Percentiles rank a stretch among this genome's conserved stretches.
Evolutionary conservation across 345 rosid species (phyloP).

Genomic region (Trapa bicornis): DNA sequence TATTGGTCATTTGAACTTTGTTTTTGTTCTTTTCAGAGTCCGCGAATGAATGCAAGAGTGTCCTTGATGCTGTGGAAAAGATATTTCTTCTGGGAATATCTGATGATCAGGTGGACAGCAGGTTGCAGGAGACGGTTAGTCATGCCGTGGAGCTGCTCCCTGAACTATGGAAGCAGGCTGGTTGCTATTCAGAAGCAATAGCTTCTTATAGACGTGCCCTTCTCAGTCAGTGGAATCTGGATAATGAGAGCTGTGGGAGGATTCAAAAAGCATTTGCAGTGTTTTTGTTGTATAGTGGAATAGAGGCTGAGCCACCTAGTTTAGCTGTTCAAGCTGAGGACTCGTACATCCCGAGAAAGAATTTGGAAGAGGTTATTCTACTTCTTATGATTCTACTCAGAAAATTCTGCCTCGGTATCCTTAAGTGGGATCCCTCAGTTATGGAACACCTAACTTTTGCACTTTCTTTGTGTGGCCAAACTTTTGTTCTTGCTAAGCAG

Average conservation of each 20-base stretch:
- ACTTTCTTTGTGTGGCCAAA: constrained; percentile 61
- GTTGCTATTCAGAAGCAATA: constrained; percentile 54
- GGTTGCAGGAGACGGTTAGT: constrained; percentile 73
- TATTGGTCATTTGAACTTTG: background rate
- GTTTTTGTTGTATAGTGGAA: constrained; percentile 75
- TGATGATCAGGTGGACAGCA: constrained; percentile 59
- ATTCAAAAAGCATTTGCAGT: constrained; percentile 84
- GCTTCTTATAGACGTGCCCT: constrained; percentile 76
- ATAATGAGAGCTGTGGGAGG: constrained; percentile 60
- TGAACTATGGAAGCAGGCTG: constrained; percentile 68
- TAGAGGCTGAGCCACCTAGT: constrained; percentile 73
- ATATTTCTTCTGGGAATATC: constrained; percentile 78
- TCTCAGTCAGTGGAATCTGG: constrained; percentile 81
- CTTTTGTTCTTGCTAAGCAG: constrained; percentile 62
- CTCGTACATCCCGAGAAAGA: constrained; percentile 67
- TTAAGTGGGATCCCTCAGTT: constrained; percentile 71
- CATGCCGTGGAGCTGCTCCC: constrained; percentile 93
- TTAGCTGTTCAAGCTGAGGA: constrained; percentile 68
- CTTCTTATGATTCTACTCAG: constrained; percentile 69
- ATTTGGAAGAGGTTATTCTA: constrained; percentile 86
- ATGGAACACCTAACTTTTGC: constrained; percentile 79
- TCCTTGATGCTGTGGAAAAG: constrained; percentile 82
- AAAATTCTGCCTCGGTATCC: constrained; percentile 52
- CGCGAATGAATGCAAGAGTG: constrained; percentile 67
- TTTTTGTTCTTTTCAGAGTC: constrained; percentile 49